Evolutionary conservation across 805 yeast species (phyloP).

Genomic region (Metschnikowia similis): DNA sequence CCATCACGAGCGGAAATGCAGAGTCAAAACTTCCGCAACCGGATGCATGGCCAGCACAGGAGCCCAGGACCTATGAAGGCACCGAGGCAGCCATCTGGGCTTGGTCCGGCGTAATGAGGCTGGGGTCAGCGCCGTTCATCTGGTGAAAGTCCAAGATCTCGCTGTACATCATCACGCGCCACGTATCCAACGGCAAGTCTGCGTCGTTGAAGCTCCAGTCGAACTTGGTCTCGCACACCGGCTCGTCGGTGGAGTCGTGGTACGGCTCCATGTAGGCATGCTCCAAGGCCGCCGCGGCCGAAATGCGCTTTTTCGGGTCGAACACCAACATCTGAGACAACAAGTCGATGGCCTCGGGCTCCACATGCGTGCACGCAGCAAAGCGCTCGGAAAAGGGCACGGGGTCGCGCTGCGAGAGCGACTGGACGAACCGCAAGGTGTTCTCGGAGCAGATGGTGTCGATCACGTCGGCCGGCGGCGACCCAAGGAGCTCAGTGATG

Average conservation of each 20-base stretch:
- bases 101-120: slow-evolving; percentile 5
- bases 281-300: slow-evolving; percentile 83
- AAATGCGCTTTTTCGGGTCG: slow-evolving; percentile 90
- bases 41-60: background rate
- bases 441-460: slow-evolving; percentile 95
- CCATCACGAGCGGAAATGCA: too few species aligned
- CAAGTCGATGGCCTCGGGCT: slow-evolving; percentile 67
- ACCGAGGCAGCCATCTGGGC: background rate
- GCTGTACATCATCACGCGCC: slow-evolving; percentile 99
- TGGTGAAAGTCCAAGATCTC: slow-evolving; percentile 96
- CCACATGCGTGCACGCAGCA: slow-evolving; percentile 48
- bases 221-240: slow-evolving; percentile 84
- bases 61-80: background rate
- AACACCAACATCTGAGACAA: slow-evolving; percentile 87
- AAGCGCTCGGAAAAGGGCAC: slow-evolving; percentile 81
- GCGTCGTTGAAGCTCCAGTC: slow-evolving; percentile 99
- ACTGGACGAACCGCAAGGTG: slow-evolving; percentile 88
- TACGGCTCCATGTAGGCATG: slow-evolving; percentile 93
- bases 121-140: slow-evolving; percentile 50
- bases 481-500: slow-evolving; percentile 91
- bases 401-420: slow-evolving; percentile 91
- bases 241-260: slow-evolving; percentile 97
- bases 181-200: slow-evolving; percentile 93
- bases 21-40: too few species aligned
- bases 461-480: slow-evolving; percentile 94